phyloP scores from a whole-genome alignment of 1,284 basidiomycete genomes.

The Microbotryum intermedium region DNA sequence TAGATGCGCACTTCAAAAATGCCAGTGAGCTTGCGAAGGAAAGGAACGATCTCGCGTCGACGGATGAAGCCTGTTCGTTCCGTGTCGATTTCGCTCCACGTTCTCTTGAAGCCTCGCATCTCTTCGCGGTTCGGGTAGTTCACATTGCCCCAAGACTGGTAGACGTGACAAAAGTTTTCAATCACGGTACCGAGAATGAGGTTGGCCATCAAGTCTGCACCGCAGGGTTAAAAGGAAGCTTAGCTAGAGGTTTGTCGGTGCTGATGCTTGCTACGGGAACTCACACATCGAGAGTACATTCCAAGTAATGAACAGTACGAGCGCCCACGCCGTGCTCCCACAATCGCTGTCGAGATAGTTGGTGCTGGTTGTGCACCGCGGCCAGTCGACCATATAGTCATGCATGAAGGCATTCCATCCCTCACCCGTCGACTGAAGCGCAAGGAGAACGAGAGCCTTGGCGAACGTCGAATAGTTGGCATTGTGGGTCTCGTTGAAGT shows the following conservation, averaged over 20 bases:
- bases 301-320: conserved; percentile 86
- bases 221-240: not conserved
- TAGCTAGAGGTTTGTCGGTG: not conserved
- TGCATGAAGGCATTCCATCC: conserved; percentile 94
- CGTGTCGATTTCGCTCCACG: conserved; percentile 80
- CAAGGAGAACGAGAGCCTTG: conserved; percentile 73
- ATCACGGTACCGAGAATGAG: conserved; percentile 51
- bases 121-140: conserved; percentile 77
- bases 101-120: conserved; percentile 86
- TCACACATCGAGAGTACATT: conserved; percentile 79
- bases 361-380: conserved; percentile 53
- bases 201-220: conserved; percentile 18
- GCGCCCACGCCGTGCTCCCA: conserved; percentile 77
- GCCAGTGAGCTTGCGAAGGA: conserved; percentile 69
- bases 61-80: conserved; percentile 70
- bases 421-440: conserved; percentile 54
- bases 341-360: conserved; percentile 74
- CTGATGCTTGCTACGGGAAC: not conserved
- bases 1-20: conserved; percentile 80
- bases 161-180: conserved; percentile 93
- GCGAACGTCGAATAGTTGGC: conserved; percentile 73
- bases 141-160: conserved; percentile 68
- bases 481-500: conserved; percentile 55
- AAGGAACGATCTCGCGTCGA: conserved; percentile 61
- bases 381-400: conserved; percentile 54